Percentiles rank a stretch among this genome's conserved stretches.
Evolutionary conservation across 306 rosid species (phyloP).

Genomic region (Sesbania bispinosa): DNA sequence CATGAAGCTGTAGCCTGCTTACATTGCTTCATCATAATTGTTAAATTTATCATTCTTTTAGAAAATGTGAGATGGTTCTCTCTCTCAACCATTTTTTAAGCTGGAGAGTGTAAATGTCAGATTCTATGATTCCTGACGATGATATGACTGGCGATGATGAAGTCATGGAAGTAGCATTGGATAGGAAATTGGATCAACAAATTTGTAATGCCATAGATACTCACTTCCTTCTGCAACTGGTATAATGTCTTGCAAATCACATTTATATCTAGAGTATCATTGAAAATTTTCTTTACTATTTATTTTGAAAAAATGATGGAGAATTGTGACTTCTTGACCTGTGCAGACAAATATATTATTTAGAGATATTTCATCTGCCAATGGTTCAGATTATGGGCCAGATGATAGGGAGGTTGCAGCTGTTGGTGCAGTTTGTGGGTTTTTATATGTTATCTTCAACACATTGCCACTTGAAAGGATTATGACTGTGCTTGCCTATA

Average conservation of each 20-base stretch:
- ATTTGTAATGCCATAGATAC: conserved; percentile 74
- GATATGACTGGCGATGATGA: conserved; percentile 61
- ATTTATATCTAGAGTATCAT: not conserved
- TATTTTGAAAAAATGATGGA: conserved; percentile 13
- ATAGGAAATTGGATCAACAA: conserved; percentile 69
- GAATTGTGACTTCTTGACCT: conserved; percentile 9
- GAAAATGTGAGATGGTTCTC: conserved; percentile 16
- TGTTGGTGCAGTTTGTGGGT: conserved; percentile 87
- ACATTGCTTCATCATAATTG: not conserved
- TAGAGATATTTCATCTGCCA: conserved; percentile 59
- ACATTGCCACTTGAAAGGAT: conserved; percentile 79
- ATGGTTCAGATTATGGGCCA: conserved; percentile 47
- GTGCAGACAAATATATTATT: conserved; percentile 79
- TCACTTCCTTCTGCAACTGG: conserved; percentile 86
- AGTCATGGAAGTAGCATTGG: conserved; percentile 48
- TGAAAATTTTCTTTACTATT: not conserved
- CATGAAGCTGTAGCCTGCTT: not conserved
- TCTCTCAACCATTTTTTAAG: conserved; percentile 1
- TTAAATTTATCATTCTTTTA: not conserved
- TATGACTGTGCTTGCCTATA: conserved; percentile 91
- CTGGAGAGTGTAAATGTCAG: conserved; percentile 40
- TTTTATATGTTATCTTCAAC: conserved; percentile 78
- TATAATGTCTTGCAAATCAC: conserved; percentile 34
- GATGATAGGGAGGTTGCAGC: conserved; percentile 79
- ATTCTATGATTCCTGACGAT: conserved; percentile 60